Conservation (phyloP, 2,329 filamentous ascomycete genomes). For the Colletotrichum tropicale region DNA sequence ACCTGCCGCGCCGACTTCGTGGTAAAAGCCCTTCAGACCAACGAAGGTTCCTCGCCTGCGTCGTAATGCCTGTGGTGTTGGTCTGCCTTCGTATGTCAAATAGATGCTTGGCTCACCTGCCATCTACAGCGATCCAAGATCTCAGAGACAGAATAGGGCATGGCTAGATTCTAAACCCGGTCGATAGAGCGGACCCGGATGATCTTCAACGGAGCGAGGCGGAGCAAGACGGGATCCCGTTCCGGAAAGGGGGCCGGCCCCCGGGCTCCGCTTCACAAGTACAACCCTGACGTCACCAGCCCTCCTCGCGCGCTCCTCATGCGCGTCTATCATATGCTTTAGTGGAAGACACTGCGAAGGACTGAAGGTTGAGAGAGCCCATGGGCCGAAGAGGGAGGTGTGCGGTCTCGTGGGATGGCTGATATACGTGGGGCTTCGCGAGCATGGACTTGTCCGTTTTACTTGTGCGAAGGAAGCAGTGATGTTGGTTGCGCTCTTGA, state of each 20-base stretch:
- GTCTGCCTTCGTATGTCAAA: neutral
- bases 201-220: neutral
- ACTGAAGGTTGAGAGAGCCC: neutral
- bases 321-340: neutral
- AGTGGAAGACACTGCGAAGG: neutral
- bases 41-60: neutral
- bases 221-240: neutral
- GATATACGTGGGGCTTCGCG: neutral
- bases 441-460: neutral
- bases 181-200: neutral
- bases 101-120: neutral
- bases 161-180: neutral
- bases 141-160: neutral
- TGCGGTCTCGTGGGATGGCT: neutral
- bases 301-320: neutral
- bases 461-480: neutral
- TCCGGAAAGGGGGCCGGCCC: neutral
- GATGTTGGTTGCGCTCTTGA: neutral
- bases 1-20: neutral
- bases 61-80: neutral
- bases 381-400: neutral
- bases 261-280: neutral
- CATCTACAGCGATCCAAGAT: neutral
- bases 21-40: neutral
- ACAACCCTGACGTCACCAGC: neutral